These are phyloP conservation scores for Arxiozyma bovina DNA, from an alignment of 1,139 yeast genomes.

Conservation along the genomic window DNA sequence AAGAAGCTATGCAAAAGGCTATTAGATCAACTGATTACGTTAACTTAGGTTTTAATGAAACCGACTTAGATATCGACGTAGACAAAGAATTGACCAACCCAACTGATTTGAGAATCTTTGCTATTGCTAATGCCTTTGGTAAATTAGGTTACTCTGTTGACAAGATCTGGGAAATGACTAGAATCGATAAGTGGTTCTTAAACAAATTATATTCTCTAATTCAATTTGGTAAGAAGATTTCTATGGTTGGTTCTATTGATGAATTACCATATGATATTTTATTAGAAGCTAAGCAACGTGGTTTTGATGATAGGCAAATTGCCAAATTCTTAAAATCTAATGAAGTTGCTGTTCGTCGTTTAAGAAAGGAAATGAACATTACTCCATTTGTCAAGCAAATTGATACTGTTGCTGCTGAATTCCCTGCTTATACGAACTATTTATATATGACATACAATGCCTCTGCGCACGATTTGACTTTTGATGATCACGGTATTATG, in stretches of 20 bases:
- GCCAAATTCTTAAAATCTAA: conserved; percentile 85
- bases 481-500: conserved; percentile 81
- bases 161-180: conserved; percentile 83
- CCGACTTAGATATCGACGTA: conserved; percentile 82
- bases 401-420: conserved; percentile 98
- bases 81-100: conserved; percentile 91
- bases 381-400: conserved; percentile 93
- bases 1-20: conserved; percentile 97
- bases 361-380: conserved; percentile 82
- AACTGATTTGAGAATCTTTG: conserved; percentile 91
- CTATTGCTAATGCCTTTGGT: conserved; percentile 85
- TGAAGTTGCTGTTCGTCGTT: conserved; percentile 86
- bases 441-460: conserved; percentile 94
- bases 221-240: conserved; percentile 55
- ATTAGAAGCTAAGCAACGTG: conserved; percentile 90
- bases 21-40: conserved; percentile 93
- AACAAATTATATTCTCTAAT: conserved; percentile 71
- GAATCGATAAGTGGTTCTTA: conserved; percentile 95
- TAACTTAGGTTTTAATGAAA: conserved; percentile 85
- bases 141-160: conserved; percentile 79
- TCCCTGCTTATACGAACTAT: conserved; percentile 95
- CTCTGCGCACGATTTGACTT: conserved; percentile 73
- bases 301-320: conserved; percentile 94
- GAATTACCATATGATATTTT: conserved; percentile 51
- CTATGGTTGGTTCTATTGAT: conserved; percentile 53